Base-by-base conservation (phyloP, 2,329 filamentous ascomycete species). In the Trichoderma endophyticum region DNA sequence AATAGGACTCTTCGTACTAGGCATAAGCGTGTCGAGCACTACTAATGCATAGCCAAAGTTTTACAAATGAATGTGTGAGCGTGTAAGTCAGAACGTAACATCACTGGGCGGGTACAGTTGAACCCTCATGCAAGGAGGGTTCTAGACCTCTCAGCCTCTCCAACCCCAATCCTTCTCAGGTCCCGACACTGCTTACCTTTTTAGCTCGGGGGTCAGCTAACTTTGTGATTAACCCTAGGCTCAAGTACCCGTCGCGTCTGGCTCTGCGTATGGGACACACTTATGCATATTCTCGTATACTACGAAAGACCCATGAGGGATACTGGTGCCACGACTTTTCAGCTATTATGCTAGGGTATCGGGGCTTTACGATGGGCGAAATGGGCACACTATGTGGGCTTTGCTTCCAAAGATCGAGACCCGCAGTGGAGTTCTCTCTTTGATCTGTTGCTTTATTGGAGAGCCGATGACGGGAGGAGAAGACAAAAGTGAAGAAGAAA, bases 61-160 rank as follows among this genome's bases (percentile, higher is more conserved):
- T 32, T n/a, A 34, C 9, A 51, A 61, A 24, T 24, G 54, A 51
- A 30, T 6, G n/a, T 24, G 21, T 12, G 48, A 60, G 36, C 26
- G 24, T 39, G 24, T 51, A 60, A 69, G 7, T 34, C 54, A 11
- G 39, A 24, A 8, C 26, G 26, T 14, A 60, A 43, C 2, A 28
- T 39, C 57, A 62, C 30, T 54, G 56, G 14, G 21, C 15, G n/a
- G 39, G n/a, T n/a, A 24, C 12, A 15, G 15, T 51, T 30, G 28
- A 39, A 21, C 30, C 4, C 18, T 70, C 57, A 61, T 60, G 30
- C 48, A 30, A 30, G 48, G 26, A 48, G 43, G 34, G 57, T 70
- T 70, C 67, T 62, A 48, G 67, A 54, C 30, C 65, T 68, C 65
- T 51, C 57, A 61, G 54, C 36, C 36, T 59, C 56, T 51, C 26